Evolutionary conservation across 305 asterid genomes (phyloP).

Genomic region (Solanum hybrid): DNA sequence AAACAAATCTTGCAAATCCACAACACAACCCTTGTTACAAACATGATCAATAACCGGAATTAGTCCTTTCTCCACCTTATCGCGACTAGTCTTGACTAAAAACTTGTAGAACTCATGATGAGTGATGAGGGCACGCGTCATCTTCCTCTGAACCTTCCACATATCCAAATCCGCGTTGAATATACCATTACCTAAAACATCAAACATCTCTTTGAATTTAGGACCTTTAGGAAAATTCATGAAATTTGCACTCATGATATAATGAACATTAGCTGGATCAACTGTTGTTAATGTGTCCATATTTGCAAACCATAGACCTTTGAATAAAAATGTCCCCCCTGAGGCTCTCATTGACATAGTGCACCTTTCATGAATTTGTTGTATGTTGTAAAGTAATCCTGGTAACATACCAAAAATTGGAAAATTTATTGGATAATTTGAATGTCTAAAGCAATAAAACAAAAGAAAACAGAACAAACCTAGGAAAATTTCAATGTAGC

Average conservation of each 20-base stretch:
- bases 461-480: conserved; percentile 26
- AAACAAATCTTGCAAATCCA: conserved; percentile 52
- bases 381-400: conserved; percentile 17
- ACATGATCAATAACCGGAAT: conserved; percentile 38
- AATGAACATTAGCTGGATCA: conserved; percentile 48
- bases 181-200: conserved; percentile 49
- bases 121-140: conserved; percentile 22
- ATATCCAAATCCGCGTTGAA: conserved; percentile 43
- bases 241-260: conserved; percentile 47
- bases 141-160: conserved; percentile 46
- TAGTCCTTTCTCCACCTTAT: conserved; percentile 36
- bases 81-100: conserved; percentile 22
- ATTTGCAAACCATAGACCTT: conserved; percentile 44
- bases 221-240: conserved; percentile 50
- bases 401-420: conserved; percentile 64
- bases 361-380: conserved; percentile 33
- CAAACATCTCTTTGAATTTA: conserved; percentile 38
- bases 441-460: conserved; percentile 22
- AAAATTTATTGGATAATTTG: conserved; percentile 29
- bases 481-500: conserved; percentile 21
- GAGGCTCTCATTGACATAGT: conserved; percentile 15
- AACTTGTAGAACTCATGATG: conserved; percentile 27
- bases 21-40: conserved; percentile 3
- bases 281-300: conserved; percentile 47
- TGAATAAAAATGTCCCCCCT: conserved; percentile 32